Conservation (phyloP, 495 filamentous ascomycete genomes). For the Pseudomonodictys pantanalensis region DNA sequence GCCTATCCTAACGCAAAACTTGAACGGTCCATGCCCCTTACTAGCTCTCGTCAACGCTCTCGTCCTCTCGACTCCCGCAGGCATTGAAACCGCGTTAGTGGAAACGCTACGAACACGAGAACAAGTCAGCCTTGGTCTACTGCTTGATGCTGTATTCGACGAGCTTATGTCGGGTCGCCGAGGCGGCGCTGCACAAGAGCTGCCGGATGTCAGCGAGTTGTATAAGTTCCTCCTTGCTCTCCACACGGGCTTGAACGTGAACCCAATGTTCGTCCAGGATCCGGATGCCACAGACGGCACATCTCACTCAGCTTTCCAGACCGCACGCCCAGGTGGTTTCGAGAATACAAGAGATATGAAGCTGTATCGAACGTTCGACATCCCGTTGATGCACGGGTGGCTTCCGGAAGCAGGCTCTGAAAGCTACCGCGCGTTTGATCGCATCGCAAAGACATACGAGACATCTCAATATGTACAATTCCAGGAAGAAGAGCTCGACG, state of each 20-base stretch:
- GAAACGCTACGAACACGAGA: conserved; percentile 75
- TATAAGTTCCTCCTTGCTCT: conserved; percentile 83
- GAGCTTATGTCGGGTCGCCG: conserved; percentile 74
- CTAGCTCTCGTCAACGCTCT: conserved; percentile 93
- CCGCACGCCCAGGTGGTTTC: conserved; percentile 64
- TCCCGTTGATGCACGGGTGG: conserved; percentile 95
- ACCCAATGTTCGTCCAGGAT: conserved; percentile 72
- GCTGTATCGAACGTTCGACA: conserved; percentile 79
- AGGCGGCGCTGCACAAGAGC: conserved; percentile 48
- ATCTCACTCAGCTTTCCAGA: neutral
- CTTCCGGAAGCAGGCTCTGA: conserved; percentile 62
- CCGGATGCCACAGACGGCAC: conserved; percentile 27
- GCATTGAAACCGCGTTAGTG: conserved; percentile 64
- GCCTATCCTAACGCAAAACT: conserved; percentile 85
- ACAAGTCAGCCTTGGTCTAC: conserved; percentile 78
- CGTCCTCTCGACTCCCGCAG: conserved; percentile 69
- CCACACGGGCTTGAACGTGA: conserved; percentile 98
- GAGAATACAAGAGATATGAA: conserved; percentile 78
- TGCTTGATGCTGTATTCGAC: conserved; percentile 86
- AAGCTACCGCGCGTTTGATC: conserved; percentile 63
- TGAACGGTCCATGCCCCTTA: conserved; percentile 90
- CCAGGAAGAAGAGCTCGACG: conserved; percentile 80
- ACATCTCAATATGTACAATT: conserved; percentile 86
- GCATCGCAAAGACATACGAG: conserved; percentile 78
- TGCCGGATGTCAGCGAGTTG: conserved; percentile 85